Base-by-base conservation (phyloP, 495 filamentous ascomycete species). In the Penicillium cosmopolitanum region DNA sequence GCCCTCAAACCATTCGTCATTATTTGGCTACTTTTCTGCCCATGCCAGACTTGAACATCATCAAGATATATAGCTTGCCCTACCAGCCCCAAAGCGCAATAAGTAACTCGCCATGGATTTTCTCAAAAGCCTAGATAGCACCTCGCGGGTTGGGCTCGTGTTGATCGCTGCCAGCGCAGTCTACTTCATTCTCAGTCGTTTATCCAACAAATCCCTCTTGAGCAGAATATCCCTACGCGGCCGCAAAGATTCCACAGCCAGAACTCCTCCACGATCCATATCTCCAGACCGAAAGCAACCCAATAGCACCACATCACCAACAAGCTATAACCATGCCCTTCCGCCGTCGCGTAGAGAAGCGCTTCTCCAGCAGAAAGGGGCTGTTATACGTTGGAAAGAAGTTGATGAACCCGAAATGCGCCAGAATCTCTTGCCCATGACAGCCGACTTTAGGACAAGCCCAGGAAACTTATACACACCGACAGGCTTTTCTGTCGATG, bases 401-500 rank as follows among this genome's bases (percentile, higher is more conserved):
- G 61, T 74, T 6, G 56, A 62, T 19, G 74, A 79, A 50, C 54
- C 69, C 19, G 67, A 77, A 15, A 61, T 78, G 55, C 57, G 60
- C 31, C 54, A 68, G 51, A 62, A 73, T 5, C 58, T 77, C 12
- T 64, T 84, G 6, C 76, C 82, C 25, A 80, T 81, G 72, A 73
- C 71, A 8, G 63, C 66, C 44, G 65, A 82, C 47, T 84, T 82
- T 56, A 57, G 58, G 23, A 62, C 63, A 12, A 77, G 74, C 61
- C 64, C 68, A 46, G 64, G 73, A 48, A 64, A 71, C 18, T 63
- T 67, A 35, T 86, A 81, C 56, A 89, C 84, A 0, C 77, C 84
- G 0, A 87, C 79, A 55, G 84, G 79, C 31, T 82, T 88, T 57
- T 87, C 90, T 4, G 77, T 86, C 2, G 81, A 82, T 21, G 92